phyloP scores from a whole-genome alignment of 192 early-diverging fungal genomes.

The Entomortierella parvispora region DNA sequence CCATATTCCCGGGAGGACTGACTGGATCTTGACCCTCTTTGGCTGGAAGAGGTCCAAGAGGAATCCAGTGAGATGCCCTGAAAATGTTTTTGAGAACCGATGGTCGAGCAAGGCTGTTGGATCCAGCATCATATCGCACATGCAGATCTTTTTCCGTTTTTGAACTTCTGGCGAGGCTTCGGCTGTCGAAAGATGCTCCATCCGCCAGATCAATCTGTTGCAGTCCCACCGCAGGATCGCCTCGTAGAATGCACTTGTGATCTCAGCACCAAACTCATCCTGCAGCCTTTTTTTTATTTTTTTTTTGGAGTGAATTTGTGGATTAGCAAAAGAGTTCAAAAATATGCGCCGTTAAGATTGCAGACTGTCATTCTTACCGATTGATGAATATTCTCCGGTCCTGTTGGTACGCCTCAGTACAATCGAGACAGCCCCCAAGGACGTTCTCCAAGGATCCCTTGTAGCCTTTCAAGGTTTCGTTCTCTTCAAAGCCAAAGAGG shows the following conservation, averaged over 20 bases:
- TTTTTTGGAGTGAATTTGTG: too few relatives aligned
- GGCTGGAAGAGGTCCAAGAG: constrained; percentile 11
- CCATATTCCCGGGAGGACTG: constrained; percentile 38
- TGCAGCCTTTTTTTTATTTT: constrained; percentile 2
- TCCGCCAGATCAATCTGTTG: constrained; percentile 10
- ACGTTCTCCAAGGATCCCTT: constrained; percentile 19
- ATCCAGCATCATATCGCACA: constrained; percentile 39
- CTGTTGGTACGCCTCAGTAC: constrained; percentile 26
- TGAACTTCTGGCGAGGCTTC: background rate
- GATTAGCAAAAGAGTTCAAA: too few relatives aligned
- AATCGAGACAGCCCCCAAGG: constrained; percentile 20
- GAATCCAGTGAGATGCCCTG: constrained; percentile 10
- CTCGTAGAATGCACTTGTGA: constrained; percentile 19
- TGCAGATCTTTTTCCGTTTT: constrained; percentile 14
- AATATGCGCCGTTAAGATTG: too few relatives aligned
- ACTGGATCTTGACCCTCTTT: constrained; percentile 30
- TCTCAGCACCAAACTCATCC: constrained; percentile 13
- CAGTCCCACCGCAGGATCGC: constrained; percentile 31
- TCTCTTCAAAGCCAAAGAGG: constrained; percentile 24
- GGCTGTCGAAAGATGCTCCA: background rate
- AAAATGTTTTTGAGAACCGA: constrained; percentile 5
- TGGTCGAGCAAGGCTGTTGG: constrained; percentile 13
- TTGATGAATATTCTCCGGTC: constrained; percentile 25
- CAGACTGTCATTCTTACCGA: constrained; percentile 13
- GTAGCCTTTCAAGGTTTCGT: constrained; percentile 6